Base-by-base conservation (phyloP, 2,329 filamentous ascomycete species). In the Sphaceloma murrayae region DNA sequence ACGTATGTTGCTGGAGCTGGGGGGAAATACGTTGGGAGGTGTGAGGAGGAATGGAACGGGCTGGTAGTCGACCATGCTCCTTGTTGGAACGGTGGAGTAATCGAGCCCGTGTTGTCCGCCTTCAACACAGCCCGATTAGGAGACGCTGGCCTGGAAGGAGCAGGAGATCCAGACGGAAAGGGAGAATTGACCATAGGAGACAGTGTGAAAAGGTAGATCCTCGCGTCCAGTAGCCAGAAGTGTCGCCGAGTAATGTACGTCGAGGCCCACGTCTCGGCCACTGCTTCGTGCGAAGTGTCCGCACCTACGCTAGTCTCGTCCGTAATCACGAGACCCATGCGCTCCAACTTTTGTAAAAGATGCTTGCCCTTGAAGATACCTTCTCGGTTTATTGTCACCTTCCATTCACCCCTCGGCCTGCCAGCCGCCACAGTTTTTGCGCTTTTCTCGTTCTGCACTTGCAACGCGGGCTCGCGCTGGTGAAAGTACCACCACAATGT, bases 401-500 rank as follows among this genome's bases (percentile, higher is more conserved):
- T 73, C 89, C 89, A 96, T 47, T 93, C 85, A 22, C 83, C 87
- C 51, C 76, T 79, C 2, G 89, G 89, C 51, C 77, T 80, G 4
- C 84, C 89, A 4, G 65, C 60, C 13, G 75, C 67, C 0, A 65
- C 82, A 0, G 86, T 89, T 46, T 70, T 60, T 51, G 72, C 74
- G 1, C 80, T 83, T 0, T 74, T 68, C 4, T 76, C 67, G 5
- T 76, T 84, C 13, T 71, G 70, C 24, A 91, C 58, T 39, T 76
- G 73, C 0, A 74, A 70, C 16, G 73, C 69, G 0, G 89, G 89
- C 54, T 81, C 74, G 1, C 78, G 74, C 61, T 94, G 85, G 65
- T 95, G 88, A 55, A 95, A 96, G 68, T 96, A 96, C 89, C 89
- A 96, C 68, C 86, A 94, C 31, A 96, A 69, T 1, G 86, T 88